Evolutionary conservation across 805 yeast species (phyloP).

Genomic region (Starmerella khaoyaiensis): DNA sequence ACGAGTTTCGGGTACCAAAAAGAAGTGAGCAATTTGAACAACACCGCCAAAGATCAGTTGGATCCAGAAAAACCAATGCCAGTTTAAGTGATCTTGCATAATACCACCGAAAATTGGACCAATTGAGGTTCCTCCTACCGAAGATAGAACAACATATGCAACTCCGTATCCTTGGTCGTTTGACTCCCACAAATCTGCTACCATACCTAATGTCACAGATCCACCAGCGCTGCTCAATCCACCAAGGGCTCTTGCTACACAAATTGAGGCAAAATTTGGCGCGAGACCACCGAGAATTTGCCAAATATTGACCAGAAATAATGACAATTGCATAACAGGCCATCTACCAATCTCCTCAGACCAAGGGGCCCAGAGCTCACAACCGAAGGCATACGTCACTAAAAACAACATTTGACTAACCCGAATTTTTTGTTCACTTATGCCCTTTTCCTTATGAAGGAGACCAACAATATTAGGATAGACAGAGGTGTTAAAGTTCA

Average conservation of each 20-base stretch:
- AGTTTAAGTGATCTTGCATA: conserved; percentile 36
- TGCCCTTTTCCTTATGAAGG: conserved; percentile 34
- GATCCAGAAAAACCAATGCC: conserved; percentile 58
- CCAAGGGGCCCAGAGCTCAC: conserved; percentile 49
- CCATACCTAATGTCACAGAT: conserved; percentile 45
- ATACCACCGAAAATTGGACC: conserved; percentile 41
- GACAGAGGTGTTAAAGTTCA: conserved; percentile 33
- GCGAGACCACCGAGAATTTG: conserved; percentile 50
- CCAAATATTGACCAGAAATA: conserved; percentile 35
- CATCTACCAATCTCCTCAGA: conserved; percentile 56
- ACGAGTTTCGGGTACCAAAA: conserved; percentile 31
- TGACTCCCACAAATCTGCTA: conserved; percentile 41
- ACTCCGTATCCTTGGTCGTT: conserved; percentile 38
- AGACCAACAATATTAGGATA: conserved; percentile 31
- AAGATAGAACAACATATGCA: conserved; percentile 39
- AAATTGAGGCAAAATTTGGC: conserved; percentile 40
- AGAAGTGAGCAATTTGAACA: conserved; percentile 30
- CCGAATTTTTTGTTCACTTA: conserved; percentile 25
- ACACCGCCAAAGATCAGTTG: conserved; percentile 42
- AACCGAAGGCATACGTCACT: conserved; percentile 45
- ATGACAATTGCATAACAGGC: conserved; percentile 41
- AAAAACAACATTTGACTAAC: conserved; percentile 41
- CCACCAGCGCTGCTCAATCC: conserved; percentile 48
- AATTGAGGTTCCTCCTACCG: conserved; percentile 40
- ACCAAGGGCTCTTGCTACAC: conserved; percentile 48